phyloP scores from a whole-genome alignment of 805 yeast genomes.

The Suhomyces canberraensis region DNA sequence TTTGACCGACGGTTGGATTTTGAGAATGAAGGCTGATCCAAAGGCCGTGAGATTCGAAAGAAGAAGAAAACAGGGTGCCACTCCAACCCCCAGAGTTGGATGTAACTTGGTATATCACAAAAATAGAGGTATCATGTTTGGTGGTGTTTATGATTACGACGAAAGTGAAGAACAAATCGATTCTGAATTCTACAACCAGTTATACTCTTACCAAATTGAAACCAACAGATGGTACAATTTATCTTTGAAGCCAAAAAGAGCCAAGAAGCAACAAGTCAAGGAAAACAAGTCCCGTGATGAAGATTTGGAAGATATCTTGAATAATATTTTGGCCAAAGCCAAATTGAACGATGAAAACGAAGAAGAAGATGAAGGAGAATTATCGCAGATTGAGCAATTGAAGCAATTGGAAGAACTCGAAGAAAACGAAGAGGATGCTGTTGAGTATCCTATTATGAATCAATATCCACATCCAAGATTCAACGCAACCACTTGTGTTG shows the following conservation, averaged over 20 bases:
- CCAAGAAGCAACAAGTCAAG: constrained; percentile 37
- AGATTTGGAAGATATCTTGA: constrained; percentile 78
- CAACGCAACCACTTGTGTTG: constrained; percentile 80
- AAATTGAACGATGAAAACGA: constrained; percentile 58
- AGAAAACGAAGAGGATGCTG: constrained; percentile 34
- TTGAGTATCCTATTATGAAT: constrained; percentile 53
- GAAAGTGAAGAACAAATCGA: constrained; percentile 92
- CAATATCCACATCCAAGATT: constrained; percentile 85
- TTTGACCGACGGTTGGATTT: constrained; percentile 77
- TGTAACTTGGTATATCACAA: constrained; percentile 85
- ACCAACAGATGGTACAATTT: constrained; percentile 85
- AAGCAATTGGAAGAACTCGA: constrained; percentile 37
- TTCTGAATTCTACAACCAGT: constrained; percentile 76
- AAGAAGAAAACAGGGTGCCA: constrained; percentile 83
- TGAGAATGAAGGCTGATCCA: constrained; percentile 84
- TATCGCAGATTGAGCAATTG: constrained; percentile 34
- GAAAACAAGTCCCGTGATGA: constrained; percentile 62
- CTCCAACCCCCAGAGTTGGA: constrained; percentile 93
- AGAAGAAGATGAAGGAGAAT: constrained; percentile 33
- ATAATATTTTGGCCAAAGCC: constrained; percentile 70
- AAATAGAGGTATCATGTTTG: constrained; percentile 89
- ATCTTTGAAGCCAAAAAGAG: constrained; percentile 58
- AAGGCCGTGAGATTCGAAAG: constrained; percentile 82
- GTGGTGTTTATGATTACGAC: constrained; percentile 93
- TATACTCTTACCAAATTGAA: constrained; percentile 80